Conservation (phyloP, 148 eudicot genomes). For the Rhododendron molle region DNA sequence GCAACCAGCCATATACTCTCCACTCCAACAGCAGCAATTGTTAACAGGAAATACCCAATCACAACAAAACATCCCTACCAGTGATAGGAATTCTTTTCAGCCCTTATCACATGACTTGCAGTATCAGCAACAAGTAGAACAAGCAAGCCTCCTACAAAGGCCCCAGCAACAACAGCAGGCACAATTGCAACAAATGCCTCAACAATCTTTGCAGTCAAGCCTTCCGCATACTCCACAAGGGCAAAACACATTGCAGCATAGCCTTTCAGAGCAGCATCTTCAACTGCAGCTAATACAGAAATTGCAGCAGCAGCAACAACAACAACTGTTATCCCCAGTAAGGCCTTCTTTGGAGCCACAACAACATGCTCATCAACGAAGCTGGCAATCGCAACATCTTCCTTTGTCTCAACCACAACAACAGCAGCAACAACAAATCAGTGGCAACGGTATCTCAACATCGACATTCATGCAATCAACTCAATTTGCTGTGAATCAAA, state of each 20-base stretch:
- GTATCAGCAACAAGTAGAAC: constrained; percentile 75
- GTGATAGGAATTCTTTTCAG: constrained; percentile 35
- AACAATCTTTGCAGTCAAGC: constrained; percentile 48
- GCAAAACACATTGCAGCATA: constrained; percentile 33
- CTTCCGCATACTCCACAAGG: constrained; percentile 46
- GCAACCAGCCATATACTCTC: constrained; percentile 39
- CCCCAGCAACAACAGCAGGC: constrained; percentile 58
- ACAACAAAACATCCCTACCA: constrained; percentile 34
- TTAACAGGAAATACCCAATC: constrained; percentile 35
- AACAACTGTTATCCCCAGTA: constrained; percentile 31
- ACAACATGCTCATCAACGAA: constrained; percentile 46
- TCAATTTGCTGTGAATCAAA: constrained; percentile 47
- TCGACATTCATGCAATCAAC: constrained; percentile 49
- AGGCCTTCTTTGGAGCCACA: constrained; percentile 40
- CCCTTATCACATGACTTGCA: constrained; percentile 60
- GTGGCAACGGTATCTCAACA: constrained; percentile 40
- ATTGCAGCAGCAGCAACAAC: constrained; percentile 41
- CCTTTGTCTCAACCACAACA: constrained; percentile 41
- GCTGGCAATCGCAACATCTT: constrained; percentile 45
- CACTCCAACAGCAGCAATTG: constrained; percentile 69
- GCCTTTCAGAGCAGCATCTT: constrained; percentile 69
- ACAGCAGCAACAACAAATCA: constrained; percentile 32
- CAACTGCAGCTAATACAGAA: constrained; percentile 65
- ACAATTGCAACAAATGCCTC: constrained; percentile 42
- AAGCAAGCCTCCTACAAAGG: constrained; percentile 38